Evolutionary conservation across 2,329 filamentous ascomycete species (phyloP).

Genomic region (Sclerotinia sclerotiorum): DNA sequence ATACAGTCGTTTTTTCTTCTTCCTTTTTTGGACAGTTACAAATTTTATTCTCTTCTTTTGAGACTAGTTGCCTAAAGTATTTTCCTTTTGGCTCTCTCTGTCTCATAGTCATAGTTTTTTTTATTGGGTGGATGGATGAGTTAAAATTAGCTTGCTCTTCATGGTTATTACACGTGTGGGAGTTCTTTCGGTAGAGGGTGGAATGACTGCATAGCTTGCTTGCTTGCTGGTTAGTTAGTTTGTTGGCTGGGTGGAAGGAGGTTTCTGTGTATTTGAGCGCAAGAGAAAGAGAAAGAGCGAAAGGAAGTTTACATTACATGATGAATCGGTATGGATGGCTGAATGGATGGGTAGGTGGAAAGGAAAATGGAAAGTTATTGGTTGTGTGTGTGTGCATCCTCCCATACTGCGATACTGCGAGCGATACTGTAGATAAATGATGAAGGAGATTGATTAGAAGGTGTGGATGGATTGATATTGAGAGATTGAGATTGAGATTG

Average conservation of each 20-base stretch:
- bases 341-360: background rate
- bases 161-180: background rate
- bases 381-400: background rate
- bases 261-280: slow-evolving; percentile 8
- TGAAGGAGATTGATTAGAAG: background rate
- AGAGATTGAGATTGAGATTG: background rate
- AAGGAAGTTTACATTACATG: background rate
- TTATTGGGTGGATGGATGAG: background rate
- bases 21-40: slow-evolving; percentile 12
- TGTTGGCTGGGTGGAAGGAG: background rate
- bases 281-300: background rate
- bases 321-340: background rate
- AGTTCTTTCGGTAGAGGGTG: background rate
- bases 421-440: slow-evolving; percentile 1
- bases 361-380: background rate
- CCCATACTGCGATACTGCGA: background rate
- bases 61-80: background rate
- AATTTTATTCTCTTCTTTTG: background rate
- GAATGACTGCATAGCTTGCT: background rate
- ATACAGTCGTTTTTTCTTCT: background rate
- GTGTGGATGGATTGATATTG: background rate
- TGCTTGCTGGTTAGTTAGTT: background rate
- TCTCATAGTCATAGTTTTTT: background rate
- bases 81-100: background rate
- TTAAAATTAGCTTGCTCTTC: slow-evolving; percentile 5